A percentile compares a stretch with the other conserved stretches of the same genome.
Evolutionary conservation across 495 filamentous ascomycete species (phyloP).

Genomic region (Hypoxylon crocopeplum): DNA sequence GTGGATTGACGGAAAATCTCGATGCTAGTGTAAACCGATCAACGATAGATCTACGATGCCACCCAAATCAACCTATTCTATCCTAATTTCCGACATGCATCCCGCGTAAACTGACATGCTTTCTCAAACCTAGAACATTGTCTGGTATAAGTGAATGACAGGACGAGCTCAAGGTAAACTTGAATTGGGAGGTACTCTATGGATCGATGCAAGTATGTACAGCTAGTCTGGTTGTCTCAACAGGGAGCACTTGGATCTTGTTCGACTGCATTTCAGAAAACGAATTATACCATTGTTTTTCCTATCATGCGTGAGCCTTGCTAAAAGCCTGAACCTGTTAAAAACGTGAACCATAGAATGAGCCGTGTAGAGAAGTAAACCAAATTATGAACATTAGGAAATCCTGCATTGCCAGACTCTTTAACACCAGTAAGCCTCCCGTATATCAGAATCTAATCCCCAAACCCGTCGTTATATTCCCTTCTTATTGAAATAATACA

Average conservation of each 20-base stretch:
- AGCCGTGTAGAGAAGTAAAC: constrained; percentile 9
- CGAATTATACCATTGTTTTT: constrained; percentile 3
- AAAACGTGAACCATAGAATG: constrained; percentile 1
- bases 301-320: background rate
- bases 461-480: constrained; percentile 6
- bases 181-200: background rate
- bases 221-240: background rate
- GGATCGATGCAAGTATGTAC: background rate
- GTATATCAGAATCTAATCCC: constrained; percentile 13
- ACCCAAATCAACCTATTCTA: no score
- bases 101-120: no score
- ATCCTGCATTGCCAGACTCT: constrained; percentile 16
- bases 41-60: background rate
- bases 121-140: background rate
- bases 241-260: background rate
- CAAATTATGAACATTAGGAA: constrained; percentile 27
- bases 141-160: background rate
- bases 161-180: background rate
- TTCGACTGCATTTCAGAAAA: background rate
- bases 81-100: no score
- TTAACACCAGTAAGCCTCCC: background rate
- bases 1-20: no score
- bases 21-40: background rate
- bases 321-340: constrained; percentile 2
- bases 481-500: background rate